These are phyloP conservation scores for Lenwebbia sp. DNA, from an alignment of 345 rosid genomes.

Conservation along the genomic window DNA sequence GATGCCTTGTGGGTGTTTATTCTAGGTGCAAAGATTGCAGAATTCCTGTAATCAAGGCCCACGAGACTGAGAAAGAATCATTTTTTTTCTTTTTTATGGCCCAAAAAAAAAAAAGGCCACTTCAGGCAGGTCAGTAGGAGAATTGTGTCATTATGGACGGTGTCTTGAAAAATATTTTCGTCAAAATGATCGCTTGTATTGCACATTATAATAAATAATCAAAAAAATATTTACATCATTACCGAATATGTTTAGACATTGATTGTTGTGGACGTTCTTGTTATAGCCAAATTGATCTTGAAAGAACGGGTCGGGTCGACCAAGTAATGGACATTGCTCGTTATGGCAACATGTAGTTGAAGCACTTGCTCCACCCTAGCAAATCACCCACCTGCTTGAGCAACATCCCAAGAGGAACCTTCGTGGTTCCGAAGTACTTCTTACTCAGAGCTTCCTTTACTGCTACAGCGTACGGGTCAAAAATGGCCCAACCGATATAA, in stretches of 20 bases:
- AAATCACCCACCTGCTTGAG: too few species aligned
- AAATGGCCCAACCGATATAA: too few species aligned
- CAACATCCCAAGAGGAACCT: too few species aligned
- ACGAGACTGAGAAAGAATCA: background rate
- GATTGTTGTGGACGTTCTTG: too few species aligned
- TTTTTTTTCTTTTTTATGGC: background rate
- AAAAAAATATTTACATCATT: background rate
- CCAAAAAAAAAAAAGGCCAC: background rate
- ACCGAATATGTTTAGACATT: too few species aligned
- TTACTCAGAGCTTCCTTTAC: too few species aligned
- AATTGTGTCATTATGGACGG: background rate
- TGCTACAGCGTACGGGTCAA: too few species aligned
- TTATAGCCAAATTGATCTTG: background rate
- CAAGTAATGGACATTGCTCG: background rate
- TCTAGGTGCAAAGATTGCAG: background rate
- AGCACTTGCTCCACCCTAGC: too few species aligned
- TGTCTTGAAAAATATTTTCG: background rate
- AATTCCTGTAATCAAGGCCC: background rate
- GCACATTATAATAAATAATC: background rate
- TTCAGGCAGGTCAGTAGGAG: background rate
- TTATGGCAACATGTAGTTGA: too few species aligned
- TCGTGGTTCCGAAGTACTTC: too few species aligned
- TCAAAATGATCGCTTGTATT: background rate
- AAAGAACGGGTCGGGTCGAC: background rate
- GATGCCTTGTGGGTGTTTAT: background rate